Evolutionary conservation across 345 rosid genomes (phyloP), one percentile per base, ranked within the genome.

Genomic region (Balakata baccata): DNA sequence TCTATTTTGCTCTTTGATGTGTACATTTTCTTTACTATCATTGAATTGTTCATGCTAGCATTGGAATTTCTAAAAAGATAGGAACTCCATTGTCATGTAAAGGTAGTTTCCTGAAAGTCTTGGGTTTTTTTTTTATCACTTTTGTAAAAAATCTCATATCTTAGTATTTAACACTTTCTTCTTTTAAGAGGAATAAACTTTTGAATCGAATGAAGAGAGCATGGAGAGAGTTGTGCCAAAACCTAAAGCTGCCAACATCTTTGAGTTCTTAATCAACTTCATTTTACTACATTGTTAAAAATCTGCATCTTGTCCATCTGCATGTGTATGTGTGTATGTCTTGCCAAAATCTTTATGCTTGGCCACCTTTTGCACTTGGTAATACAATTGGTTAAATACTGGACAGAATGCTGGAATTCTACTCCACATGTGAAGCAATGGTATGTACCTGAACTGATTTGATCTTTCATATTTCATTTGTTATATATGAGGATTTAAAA

Each of bases 371-470:
- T 69, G 47, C 23, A 53, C 6, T 71, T 63, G 37, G 34, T 80
- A 71, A 70, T 65, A 50, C 25, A 7, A 59, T 25, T 75, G 63
- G 68, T 78, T 64, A 25, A 51, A 66, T 81, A 3, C 81, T 79
- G 81, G 78, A 74, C 87, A 91, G 99, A 75, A 83, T 92, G 99
- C 85, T 95, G 99, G 99, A 83, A 68, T 56, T 81, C 84, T 14
- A 90, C 96, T 67, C 82, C 92, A 39, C 94, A 87, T 74, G 84
- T 95, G 78, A 89, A 87, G 72, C 81, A 87, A 69, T 95, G 99
- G 99, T 91, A 89, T 45, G 37, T 65, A 56, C 53, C 79, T 47
- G 46, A 61, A 66, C 49, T 75, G 56, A 64, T 83, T 41, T 38
- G 47, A 43, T 62, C 18, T 62, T 37, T 29, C 41, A 60, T 60